Evolutionary conservation across 2,329 filamentous ascomycete species (phyloP).

Genomic region (Talaromyces sp.): DNA sequence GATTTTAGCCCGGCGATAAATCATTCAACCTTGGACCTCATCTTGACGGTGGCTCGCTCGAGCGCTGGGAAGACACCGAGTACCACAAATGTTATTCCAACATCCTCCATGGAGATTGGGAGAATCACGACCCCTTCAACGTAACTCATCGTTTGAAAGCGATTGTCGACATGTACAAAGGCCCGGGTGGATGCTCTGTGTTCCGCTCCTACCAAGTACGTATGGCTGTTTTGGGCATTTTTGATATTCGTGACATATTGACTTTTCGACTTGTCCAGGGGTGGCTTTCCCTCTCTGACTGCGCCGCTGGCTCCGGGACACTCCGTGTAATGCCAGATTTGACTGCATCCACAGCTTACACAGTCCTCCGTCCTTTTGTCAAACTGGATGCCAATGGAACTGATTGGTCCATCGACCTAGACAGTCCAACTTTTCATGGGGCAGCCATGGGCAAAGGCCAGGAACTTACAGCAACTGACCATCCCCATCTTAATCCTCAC

Average conservation of each 20-base stretch:
- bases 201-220: constrained; percentile 21
- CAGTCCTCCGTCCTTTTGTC: constrained; percentile 37
- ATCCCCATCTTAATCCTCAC: constrained; percentile 36
- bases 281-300: constrained; percentile 38
- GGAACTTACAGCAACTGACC: constrained; percentile 26
- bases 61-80: constrained; percentile 36
- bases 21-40: constrained; percentile 41
- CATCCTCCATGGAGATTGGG: constrained; percentile 34
- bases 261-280: constrained; percentile 32
- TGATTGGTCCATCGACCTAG: constrained; percentile 32
- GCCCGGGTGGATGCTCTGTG: constrained; percentile 32
- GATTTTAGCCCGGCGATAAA: constrained; percentile 24
- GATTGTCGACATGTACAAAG: constrained; percentile 25
- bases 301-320: constrained; percentile 31
- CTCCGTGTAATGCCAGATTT: constrained; percentile 39
- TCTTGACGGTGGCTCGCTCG: constrained; percentile 41
- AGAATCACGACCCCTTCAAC: constrained; percentile 34
- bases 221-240: background rate
- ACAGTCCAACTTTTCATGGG: constrained; percentile 33
- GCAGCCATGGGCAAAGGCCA: constrained; percentile 31
- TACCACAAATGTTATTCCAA: constrained; percentile 34
- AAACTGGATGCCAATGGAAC: constrained; percentile 26
- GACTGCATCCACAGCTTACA: constrained; percentile 31
- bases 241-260: background rate
- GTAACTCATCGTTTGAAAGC: constrained; percentile 26